A percentile compares a stretch with the other conserved stretches of the same genome.
Conservation (phyloP, 441 rosid species). For the Euphorbia schlechtendalii region DNA sequence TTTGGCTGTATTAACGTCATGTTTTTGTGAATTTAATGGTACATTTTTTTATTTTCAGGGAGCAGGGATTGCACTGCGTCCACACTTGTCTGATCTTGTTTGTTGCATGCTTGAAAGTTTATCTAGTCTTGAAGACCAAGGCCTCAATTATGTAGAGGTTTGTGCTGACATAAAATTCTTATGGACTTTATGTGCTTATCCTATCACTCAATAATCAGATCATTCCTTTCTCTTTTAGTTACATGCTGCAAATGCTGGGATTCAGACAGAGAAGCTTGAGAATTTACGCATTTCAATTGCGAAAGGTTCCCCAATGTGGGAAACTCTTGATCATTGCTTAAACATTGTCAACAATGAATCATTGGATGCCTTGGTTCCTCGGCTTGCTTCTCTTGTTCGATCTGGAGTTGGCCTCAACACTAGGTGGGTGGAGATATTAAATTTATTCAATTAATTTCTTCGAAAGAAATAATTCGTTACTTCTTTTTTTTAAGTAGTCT, state of each 20-base stretch:
- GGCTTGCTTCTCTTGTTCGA: conserved; percentile 81
- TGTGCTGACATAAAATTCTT: conserved; percentile 18
- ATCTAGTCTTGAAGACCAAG: conserved; percentile 98
- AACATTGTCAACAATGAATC: conserved; percentile 70
- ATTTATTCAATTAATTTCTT: not conserved
- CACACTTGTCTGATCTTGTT: conserved; percentile 83
- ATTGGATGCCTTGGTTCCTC: conserved; percentile 74
- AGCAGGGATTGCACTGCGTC: conserved; percentile 89
- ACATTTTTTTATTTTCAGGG: conserved; percentile 42
- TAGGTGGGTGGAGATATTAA: conserved; percentile 44
- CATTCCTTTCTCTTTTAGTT: conserved; percentile 43
- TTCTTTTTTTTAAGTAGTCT: not conserved
- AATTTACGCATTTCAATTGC: conserved; percentile 89
- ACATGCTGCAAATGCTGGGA: conserved; percentile 97
- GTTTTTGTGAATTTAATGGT: not conserved
- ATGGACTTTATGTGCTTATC: conserved; percentile 2
- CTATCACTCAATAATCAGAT: conserved; percentile 12
- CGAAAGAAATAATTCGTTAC: not conserved
- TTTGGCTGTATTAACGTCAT: not conserved
- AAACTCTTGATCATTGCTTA: conserved; percentile 93
- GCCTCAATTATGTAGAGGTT: conserved; percentile 98
- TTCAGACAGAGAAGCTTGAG: conserved; percentile 91
- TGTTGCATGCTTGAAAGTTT: conserved; percentile 99
- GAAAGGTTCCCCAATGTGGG: conserved; percentile 99
- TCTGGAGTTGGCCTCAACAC: conserved; percentile 97